phyloP scores from a whole-genome alignment of 2,329 filamentous ascomycete species.

The Aspergillus sp. region DNA sequence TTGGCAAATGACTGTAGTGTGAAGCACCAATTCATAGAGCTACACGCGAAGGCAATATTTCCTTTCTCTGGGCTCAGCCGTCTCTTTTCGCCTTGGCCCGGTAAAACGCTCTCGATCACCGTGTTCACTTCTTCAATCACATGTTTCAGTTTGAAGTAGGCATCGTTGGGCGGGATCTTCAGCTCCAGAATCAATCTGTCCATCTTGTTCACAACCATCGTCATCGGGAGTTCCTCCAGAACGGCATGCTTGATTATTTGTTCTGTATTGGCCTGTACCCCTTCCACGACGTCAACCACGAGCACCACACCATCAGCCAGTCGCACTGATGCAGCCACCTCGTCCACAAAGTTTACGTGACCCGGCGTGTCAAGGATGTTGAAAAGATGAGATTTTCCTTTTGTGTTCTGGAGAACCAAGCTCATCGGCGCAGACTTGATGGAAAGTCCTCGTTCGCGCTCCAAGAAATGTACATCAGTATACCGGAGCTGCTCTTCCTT shows the following conservation, averaged over 20 bases:
- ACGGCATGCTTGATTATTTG: slow-evolving; percentile 96
- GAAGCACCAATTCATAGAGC: slow-evolving; percentile 93
- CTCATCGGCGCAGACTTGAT: slow-evolving; percentile 95
- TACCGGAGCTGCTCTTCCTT: slow-evolving; percentile 88
- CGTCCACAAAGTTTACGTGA: slow-evolving; percentile 97
- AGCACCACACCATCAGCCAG: slow-evolving; percentile 87
- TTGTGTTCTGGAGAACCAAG: slow-evolving; percentile 76
- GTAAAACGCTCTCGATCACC: slow-evolving; percentile 79
- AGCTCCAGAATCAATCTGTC: slow-evolving; percentile 90
- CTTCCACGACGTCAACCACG: slow-evolving; percentile 93
- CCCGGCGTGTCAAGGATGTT: slow-evolving; percentile 95
- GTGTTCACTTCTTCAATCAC: slow-evolving; percentile 99
- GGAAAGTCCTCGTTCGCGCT: slow-evolving; percentile 82
- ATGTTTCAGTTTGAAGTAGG: slow-evolving; percentile 98
- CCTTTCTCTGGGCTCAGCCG: slow-evolving; percentile 92
- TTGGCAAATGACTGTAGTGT: slow-evolving; percentile 89
- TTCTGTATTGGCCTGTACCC: slow-evolving; percentile 97
- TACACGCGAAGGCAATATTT: slow-evolving; percentile 95
- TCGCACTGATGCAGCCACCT: slow-evolving; percentile 81
- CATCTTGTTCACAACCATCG: slow-evolving; percentile 93
- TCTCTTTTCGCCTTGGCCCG: slow-evolving; percentile 69
- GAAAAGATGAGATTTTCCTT: slow-evolving; percentile 88
- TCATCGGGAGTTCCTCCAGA: slow-evolving; percentile 79
- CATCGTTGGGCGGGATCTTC: slow-evolving; percentile 87
- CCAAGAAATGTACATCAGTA: slow-evolving; percentile 83